These are phyloP conservation scores for Nadsonia commutata DNA, from an alignment of 1,139 yeast species.

Conservation along the genomic window DNA sequence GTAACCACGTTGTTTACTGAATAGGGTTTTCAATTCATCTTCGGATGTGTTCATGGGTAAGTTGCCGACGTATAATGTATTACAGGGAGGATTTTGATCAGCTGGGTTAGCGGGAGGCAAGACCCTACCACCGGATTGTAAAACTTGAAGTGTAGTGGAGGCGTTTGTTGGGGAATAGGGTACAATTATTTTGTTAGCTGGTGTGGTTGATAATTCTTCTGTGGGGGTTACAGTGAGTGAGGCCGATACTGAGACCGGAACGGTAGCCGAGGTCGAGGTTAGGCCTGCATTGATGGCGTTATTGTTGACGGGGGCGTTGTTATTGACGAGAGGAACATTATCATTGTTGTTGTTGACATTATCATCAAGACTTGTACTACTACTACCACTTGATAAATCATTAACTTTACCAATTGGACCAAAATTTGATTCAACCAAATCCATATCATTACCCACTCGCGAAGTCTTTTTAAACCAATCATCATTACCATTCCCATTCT, in stretches of 20 bases:
- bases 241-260: not conserved
- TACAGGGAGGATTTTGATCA: constrained; percentile 97
- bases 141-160: constrained; percentile 20
- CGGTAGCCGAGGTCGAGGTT: not conserved
- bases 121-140: constrained; percentile 30
- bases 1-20: constrained; percentile 87
- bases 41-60: constrained; percentile 96
- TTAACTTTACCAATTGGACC: not conserved
- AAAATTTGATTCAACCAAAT: no score
- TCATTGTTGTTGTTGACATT: not conserved
- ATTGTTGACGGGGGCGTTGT: not conserved
- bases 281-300: not conserved
- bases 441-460: no score
- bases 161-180: constrained; percentile 22
- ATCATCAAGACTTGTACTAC: no score
- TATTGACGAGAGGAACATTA: not conserved
- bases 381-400: not conserved
- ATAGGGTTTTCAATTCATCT: constrained; percentile 74
- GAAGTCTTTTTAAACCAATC: no score
- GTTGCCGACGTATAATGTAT: constrained; percentile 90
- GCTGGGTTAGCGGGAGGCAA: constrained; percentile 99
- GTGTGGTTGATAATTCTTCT: not conserved
- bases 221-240: not conserved
- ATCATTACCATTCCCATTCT: no score
- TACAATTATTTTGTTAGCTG: constrained; percentile 14